Conservation (phyloP, 495 filamentous ascomycete genomes). For the Copromyces sp. region DNA sequence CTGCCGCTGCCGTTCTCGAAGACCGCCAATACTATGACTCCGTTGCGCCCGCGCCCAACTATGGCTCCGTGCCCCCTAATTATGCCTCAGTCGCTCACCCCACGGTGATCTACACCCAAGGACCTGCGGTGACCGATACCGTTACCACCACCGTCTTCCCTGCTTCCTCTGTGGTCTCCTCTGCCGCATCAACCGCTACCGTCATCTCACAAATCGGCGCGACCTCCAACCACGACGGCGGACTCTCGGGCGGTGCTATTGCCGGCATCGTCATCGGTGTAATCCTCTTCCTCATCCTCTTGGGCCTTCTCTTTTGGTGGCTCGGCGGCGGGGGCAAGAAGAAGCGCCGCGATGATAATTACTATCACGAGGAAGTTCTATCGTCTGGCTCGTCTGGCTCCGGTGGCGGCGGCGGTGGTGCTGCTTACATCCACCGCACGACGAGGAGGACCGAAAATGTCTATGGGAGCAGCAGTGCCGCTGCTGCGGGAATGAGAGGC, state of each 20-base stretch:
- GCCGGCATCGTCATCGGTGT: not conserved
- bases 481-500: not conserved
- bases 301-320: not conserved
- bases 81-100: not conserved
- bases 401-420: not conserved
- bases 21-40: not conserved
- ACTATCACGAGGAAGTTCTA: not conserved
- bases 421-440: not conserved
- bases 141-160: not conserved
- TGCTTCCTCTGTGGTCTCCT: not conserved
- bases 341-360: not conserved
- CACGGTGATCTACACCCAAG: not conserved
- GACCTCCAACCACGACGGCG: not conserved
- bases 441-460: not conserved
- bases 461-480: not conserved
- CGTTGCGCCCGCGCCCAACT: not conserved
- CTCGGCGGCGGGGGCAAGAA: not conserved
- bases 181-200: not conserved
- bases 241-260: not conserved
- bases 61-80: not conserved
- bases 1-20: not conserved
- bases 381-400: not conserved
- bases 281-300: not conserved
- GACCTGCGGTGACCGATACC: not conserved
- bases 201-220: not conserved